These are phyloP conservation scores for Candida glucosophila DNA, from an alignment of 1,139 yeast species.

Conservation along the genomic window DNA sequence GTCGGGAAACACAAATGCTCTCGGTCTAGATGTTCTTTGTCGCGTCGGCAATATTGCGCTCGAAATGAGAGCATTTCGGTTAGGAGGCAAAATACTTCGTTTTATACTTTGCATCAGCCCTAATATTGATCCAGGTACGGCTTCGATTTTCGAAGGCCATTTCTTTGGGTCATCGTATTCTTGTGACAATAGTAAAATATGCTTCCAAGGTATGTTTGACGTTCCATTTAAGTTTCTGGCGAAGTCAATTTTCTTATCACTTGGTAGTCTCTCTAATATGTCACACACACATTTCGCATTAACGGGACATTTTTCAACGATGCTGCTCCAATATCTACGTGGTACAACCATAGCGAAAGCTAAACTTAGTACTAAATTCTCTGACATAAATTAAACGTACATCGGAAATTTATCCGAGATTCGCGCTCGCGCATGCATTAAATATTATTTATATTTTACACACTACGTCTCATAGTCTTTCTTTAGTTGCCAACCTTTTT, in stretches of 20 bases:
- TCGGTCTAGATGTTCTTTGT: constrained; percentile 10
- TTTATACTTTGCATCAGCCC: constrained; percentile 21
- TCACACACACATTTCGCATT: constrained; percentile 64
- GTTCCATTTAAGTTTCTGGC: constrained; percentile 36
- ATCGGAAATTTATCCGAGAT: no score
- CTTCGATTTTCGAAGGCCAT: constrained; percentile 56
- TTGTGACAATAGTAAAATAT: constrained; percentile 43
- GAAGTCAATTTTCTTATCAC: constrained; percentile 31
- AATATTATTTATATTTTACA: no score
- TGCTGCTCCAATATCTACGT: constrained; percentile 5
- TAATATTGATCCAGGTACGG: constrained; percentile 35
- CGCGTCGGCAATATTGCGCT: constrained; percentile 14
- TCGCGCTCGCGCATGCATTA: no score
- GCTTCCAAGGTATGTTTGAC: constrained; percentile 45
- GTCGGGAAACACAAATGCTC: constrained; percentile 51
- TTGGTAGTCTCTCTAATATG: constrained; percentile 33
- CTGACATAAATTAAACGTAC: no score
- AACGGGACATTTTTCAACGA: constrained; percentile 32
- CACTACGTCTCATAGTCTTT: constrained; percentile 50
- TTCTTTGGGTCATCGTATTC: constrained; percentile 18
- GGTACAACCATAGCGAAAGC: no score
- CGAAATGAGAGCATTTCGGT: constrained; percentile 46
- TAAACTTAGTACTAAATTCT: no score
- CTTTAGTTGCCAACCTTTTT: constrained; percentile 59
- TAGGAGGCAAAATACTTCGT: constrained; percentile 24